Evolutionary conservation across 2,329 filamentous ascomycete species (phyloP), one percentile per base, ranked within the genome.

Genomic region (Hirsutella rhossiliensis): DNA sequence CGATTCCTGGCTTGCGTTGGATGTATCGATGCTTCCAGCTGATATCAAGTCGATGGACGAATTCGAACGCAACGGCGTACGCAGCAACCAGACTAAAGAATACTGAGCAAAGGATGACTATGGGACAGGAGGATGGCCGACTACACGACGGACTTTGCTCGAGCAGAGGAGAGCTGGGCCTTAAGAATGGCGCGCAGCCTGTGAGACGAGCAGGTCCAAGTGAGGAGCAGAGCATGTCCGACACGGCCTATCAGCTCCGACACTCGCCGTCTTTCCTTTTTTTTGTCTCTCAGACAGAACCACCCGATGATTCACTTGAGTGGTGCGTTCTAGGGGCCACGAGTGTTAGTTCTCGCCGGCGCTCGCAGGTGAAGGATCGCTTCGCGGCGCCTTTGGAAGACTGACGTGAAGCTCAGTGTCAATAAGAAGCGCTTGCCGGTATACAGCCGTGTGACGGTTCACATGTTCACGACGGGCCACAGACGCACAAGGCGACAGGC

Each of bases 261-360:
- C 42, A 23, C 34, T 43, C 42, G 12, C 31, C 42, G 23, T 44
- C 29, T 43, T 49, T 50, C 34, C 50, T 50, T 52, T 50, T 50
- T 49, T 44, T 27, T 28, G 23, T 40, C 43, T 44, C 45, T 30
- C 43, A 48, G 43, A 51, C 49, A 48, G 19, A 29, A 20, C 38
- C 37, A 19, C 43, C 34, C 38, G 41, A 31, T 49, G 49, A 47
- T 49, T 43, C 44, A 48, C 43, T 32, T 47, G n/a, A 12, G 30
- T 20, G 39, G n/a, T 12, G 38, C n/a, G n/a, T n/a, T n/a, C 42
- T 38, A 46, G 34, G 41, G 44, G 43, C 27, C n/a, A 20, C 32
- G 32, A 19, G 43, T 31, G 27, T 23, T 12, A 29, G 32, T 38
- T 13, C 32, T 29, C 32, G 40, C 18, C 23, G 23, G 5, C 23